Evolutionary conservation across 2,329 filamentous ascomycete genomes (phyloP).

Genomic region (Aureobasidium sp.): DNA sequence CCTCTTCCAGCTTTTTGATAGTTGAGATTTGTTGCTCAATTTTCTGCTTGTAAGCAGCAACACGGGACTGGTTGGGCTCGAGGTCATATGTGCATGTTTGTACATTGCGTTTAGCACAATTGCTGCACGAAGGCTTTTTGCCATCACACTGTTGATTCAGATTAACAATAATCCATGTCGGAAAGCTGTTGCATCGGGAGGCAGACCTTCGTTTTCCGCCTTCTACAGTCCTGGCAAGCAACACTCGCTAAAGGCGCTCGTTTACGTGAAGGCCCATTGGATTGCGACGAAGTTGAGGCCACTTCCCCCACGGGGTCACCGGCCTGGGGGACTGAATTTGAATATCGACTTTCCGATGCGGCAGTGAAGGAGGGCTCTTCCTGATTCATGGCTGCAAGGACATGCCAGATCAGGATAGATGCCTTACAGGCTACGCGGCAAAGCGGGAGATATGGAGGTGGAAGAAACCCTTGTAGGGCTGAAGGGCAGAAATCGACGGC

Average conservation of each 20-base stretch:
- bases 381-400: not conserved
- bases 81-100: not conserved
- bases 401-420: not conserved
- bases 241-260: slow-evolving; percentile 8
- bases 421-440: not conserved
- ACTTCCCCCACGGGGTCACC: not conserved
- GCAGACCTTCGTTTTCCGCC: slow-evolving; percentile 14
- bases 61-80: slow-evolving; percentile 7
- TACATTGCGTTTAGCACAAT: not conserved
- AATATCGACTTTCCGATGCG: not conserved
- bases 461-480: not conserved
- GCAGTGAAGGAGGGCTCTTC: not conserved
- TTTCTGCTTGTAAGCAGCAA: slow-evolving; percentile 13
- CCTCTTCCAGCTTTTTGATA: slow-evolving; percentile 1
- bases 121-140: slow-evolving; percentile 2
- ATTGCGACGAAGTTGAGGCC: not conserved
- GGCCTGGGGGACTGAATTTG: not conserved
- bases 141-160: not conserved
- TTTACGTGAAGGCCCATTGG: not conserved
- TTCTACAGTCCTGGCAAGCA: slow-evolving; percentile 12
- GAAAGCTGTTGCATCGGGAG: not conserved
- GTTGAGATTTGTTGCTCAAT: slow-evolving; percentile 5
- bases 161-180: not conserved
- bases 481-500: not conserved
- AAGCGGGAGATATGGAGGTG: not conserved